Conservation (phyloP, 257 asterid species). For the Nicotiana noctiflora region DNA sequence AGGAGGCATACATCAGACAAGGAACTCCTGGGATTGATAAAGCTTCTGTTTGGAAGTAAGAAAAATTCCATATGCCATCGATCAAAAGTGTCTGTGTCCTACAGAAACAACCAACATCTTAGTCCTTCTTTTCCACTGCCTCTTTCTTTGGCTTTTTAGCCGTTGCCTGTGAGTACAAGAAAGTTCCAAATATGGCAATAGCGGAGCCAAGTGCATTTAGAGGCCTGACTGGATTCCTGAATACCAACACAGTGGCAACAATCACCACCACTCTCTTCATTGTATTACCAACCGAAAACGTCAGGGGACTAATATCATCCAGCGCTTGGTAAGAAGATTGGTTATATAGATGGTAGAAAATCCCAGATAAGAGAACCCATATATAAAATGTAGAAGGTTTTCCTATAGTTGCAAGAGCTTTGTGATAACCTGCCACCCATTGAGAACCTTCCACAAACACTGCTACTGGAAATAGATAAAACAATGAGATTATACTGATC, state of each 20-base stretch:
- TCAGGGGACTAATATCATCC: conserved; percentile 88
- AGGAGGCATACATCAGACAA: conserved; percentile 13
- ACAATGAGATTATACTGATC: conserved; percentile 66
- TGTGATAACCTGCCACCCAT: conserved; percentile 82
- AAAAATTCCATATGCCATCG: conserved; percentile 12
- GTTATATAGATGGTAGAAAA: conserved; percentile 82
- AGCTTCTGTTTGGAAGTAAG: not conserved
- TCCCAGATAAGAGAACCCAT: conserved; percentile 81
- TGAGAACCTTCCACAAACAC: conserved; percentile 88
- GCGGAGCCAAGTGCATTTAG: conserved; percentile 88
- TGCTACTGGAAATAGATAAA: conserved; percentile 83
- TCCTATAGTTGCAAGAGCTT: conserved; percentile 58
- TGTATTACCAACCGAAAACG: conserved; percentile 88
- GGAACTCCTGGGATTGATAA: conserved; percentile 3
- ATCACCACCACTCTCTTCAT: conserved; percentile 98
- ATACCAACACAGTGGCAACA: conserved; percentile 75
- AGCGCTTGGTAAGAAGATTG: conserved; percentile 94
- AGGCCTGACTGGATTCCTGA: conserved; percentile 89
- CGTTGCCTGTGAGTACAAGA: conserved; percentile 83
- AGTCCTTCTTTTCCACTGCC: conserved; percentile 45
- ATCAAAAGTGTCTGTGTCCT: not conserved
- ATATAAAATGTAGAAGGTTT: conserved; percentile 53
- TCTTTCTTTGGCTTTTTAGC: conserved; percentile 59
- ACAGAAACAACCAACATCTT: conserved; percentile 17
- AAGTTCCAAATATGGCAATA: conserved; percentile 74